Evolutionary conservation across 768 basidiomycete genomes (phyloP).

Genomic region (Cystofilobasidium bisporidii): DNA sequence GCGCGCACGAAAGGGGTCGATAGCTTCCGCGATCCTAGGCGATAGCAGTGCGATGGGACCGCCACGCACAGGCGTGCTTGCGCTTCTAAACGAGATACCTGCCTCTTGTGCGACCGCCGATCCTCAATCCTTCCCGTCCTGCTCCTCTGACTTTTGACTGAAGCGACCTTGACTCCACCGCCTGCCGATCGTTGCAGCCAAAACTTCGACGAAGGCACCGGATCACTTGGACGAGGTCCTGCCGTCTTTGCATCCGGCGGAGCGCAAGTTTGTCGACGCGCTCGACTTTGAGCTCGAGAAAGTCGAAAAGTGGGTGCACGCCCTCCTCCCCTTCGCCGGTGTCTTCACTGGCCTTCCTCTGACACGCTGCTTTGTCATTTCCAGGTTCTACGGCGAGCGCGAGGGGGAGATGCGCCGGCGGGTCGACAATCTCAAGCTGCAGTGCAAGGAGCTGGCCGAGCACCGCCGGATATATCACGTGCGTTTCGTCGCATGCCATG

Average conservation of each 20-base stretch:
- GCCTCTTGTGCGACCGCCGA: neutral
- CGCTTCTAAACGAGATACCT: neutral
- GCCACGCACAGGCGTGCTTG: slow-evolving; percentile 22
- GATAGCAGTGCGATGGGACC: neutral
- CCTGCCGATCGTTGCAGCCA: neutral
- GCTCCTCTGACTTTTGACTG: neutral
- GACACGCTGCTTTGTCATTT: too few species aligned
- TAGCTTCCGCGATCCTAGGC: slow-evolving; percentile 8
- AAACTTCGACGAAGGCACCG: slow-evolving; percentile 5
- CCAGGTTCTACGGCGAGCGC: slow-evolving; percentile 54
- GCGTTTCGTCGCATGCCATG: too few species aligned
- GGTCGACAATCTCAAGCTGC: slow-evolving; percentile 49
- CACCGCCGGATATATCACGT: slow-evolving; percentile 49
- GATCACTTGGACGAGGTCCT: slow-evolving; percentile 42
- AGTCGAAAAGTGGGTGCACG: slow-evolving; percentile 52
- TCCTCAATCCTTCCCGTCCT: neutral
- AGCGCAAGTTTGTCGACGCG: slow-evolving; percentile 62
- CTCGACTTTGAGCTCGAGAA: slow-evolving; percentile 74
- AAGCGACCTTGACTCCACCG: neutral
- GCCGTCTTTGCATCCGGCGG: slow-evolving; percentile 51
- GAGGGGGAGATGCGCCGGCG: slow-evolving; percentile 53
- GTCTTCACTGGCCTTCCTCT: too few species aligned
- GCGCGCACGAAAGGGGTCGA: neutral
- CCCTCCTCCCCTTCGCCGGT: neutral
- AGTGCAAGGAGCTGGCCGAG: slow-evolving; percentile 63